phyloP scores from a whole-genome alignment of 306 rosid species.

The Trifolium fragiferum region DNA sequence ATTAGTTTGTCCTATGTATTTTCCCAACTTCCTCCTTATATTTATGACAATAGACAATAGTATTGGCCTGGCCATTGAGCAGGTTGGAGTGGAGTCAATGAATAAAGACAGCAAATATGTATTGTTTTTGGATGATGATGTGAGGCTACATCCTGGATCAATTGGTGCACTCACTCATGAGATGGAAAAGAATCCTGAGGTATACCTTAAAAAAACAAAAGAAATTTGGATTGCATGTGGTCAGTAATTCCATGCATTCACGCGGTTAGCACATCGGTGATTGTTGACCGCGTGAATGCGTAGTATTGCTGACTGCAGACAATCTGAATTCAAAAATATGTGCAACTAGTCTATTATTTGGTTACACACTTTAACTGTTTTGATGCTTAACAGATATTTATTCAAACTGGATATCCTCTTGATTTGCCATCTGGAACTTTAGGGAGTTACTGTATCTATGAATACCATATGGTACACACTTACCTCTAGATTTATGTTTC shows the following conservation, averaged over 20 bases:
- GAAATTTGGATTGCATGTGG: background rate
- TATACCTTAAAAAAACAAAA: slow-evolving; percentile 29
- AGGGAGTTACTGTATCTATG: slow-evolving; percentile 98
- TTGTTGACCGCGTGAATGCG: background rate
- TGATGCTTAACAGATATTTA: slow-evolving; percentile 77
- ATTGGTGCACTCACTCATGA: slow-evolving; percentile 82
- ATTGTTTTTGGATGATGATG: slow-evolving; percentile 91
- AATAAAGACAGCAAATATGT: slow-evolving; percentile 86
- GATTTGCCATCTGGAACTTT: slow-evolving; percentile 98
- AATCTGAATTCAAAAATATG: background rate
- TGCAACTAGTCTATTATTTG: slow-evolving; percentile 11
- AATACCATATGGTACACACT: slow-evolving; percentile 89
- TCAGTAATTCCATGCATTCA: background rate
- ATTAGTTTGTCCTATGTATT: background rate
- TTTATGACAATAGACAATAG: no score
- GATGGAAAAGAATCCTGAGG: slow-evolving; percentile 95
- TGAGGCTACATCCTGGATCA: slow-evolving; percentile 96
- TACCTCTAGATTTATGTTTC: slow-evolving; percentile 28
- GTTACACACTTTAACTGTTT: slow-evolving; percentile 41
- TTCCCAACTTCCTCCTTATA: background rate
- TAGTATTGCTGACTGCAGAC: background rate
- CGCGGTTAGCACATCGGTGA: background rate
- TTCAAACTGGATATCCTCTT: slow-evolving; percentile 99
- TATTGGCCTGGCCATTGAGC: slow-evolving; percentile 39
- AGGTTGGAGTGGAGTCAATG: slow-evolving; percentile 96